Conservation (phyloP, 2,329 filamentous ascomycete species). For the Fusarium verticillioides region DNA sequence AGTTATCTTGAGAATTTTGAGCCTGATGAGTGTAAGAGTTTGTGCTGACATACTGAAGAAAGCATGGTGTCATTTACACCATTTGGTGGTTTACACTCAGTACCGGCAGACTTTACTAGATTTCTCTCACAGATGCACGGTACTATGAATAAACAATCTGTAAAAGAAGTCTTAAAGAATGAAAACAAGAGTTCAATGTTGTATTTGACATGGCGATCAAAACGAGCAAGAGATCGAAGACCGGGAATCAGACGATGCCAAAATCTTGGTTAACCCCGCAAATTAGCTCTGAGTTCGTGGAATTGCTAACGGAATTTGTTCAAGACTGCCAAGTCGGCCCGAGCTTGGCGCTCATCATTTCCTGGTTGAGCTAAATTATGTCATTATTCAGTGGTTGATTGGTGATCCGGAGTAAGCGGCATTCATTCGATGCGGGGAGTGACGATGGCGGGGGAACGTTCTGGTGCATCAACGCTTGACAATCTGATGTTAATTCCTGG, state of each 20-base stretch:
- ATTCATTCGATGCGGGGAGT: neutral
- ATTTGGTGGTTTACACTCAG: neutral
- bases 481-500: neutral
- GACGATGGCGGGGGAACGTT: neutral
- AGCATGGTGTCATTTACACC: rapidly evolving
- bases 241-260: neutral
- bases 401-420: neutral
- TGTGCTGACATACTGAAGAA: neutral
- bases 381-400: neutral
- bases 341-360: neutral
- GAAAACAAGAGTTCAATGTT: rapidly evolving
- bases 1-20: rapidly evolving
- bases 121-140: rapidly evolving
- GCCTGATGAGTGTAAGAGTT: neutral
- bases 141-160: rapidly evolving
- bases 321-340: neutral
- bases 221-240: neutral
- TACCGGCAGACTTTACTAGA: rapidly evolving
- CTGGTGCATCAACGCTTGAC: neutral
- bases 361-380: neutral
- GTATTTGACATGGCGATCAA: neutral
- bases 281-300: neutral
- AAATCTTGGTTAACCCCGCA: neutral
- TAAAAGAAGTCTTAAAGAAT: rapidly evolving
- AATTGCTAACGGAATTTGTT: neutral